phyloP scores from a whole-genome alignment of 2,329 filamentous ascomycete species.

The Fusarium kyushuense region DNA sequence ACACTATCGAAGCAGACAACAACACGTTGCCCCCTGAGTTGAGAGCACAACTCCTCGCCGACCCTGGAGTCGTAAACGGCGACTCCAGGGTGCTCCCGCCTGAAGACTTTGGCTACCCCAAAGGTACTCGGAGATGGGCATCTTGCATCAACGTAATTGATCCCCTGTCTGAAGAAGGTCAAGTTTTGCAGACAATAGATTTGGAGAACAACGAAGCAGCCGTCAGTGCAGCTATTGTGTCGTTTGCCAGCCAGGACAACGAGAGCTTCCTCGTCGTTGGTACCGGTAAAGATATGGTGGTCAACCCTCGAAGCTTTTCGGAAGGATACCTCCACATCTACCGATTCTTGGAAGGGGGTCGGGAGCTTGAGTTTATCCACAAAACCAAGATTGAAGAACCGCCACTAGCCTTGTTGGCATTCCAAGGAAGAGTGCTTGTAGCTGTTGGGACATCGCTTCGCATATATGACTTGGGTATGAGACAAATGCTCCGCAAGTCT shows the following conservation, averaged over 20 bases:
- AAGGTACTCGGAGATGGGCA: slow-evolving; percentile 88
- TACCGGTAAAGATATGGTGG: slow-evolving; percentile 88
- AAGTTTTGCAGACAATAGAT: slow-evolving; percentile 81
- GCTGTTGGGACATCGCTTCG: slow-evolving; percentile 85
- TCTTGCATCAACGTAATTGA: slow-evolving; percentile 96
- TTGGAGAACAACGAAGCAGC: slow-evolving; percentile 92
- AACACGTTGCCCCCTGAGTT: slow-evolving; percentile 88
- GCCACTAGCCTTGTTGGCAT: slow-evolving; percentile 88
- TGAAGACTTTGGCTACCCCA: slow-evolving; percentile 89
- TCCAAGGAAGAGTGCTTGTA: slow-evolving; percentile 90
- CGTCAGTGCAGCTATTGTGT: slow-evolving; percentile 84
- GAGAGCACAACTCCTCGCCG: slow-evolving; percentile 77
- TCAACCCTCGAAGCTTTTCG: slow-evolving; percentile 79
- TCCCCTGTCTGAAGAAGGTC: slow-evolving; percentile 76
- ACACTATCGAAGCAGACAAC: slow-evolving; percentile 93
- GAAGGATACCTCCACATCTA: slow-evolving; percentile 94
- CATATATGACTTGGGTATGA: slow-evolving; percentile 93
- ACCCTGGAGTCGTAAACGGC: slow-evolving; percentile 77
- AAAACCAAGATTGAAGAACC: slow-evolving; percentile 94
- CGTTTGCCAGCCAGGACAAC: slow-evolving; percentile 89
- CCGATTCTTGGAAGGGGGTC: slow-evolving; percentile 87
- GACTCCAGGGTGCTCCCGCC: slow-evolving; percentile 78
- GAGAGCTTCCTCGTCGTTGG: slow-evolving; percentile 94
- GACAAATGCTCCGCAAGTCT: slow-evolving; percentile 90
- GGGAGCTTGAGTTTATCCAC: slow-evolving; percentile 91